Evolutionary conservation across 352 stramenopile species (phyloP).

Genomic region (Blastocystis sp.): DNA sequence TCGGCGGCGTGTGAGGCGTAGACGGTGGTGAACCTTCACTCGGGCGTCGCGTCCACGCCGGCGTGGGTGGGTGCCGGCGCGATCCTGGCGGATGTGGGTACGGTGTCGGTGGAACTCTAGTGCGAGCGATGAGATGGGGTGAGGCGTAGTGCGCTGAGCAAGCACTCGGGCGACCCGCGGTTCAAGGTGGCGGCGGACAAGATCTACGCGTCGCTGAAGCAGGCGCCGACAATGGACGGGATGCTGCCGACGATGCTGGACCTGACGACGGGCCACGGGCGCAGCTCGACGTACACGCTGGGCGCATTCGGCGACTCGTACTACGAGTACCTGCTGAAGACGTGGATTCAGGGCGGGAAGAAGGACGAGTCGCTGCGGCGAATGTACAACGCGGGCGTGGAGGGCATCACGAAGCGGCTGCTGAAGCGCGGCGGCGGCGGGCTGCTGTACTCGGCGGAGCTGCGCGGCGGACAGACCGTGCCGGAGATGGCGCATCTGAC

Average conservation of each 20-base stretch:
- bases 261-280: slow-evolving; percentile 1
- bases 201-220: slow-evolving; percentile 76
- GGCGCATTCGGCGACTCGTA: slow-evolving; percentile 52
- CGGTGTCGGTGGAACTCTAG: slow-evolving; percentile 69
- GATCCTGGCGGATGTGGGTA: slow-evolving; percentile 76
- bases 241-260: slow-evolving; percentile 30
- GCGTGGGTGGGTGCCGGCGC: slow-evolving; percentile 73
- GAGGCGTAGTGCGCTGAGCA: slow-evolving; percentile 78
- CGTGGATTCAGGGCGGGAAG: slow-evolving; percentile 67
- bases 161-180: slow-evolving; percentile 72
- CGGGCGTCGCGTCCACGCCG: slow-evolving; percentile 9
- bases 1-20: background rate
- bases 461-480: background rate
- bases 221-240: slow-evolving; percentile 71
- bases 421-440: slow-evolving; percentile 72
- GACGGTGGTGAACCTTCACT: slow-evolving; percentile 50
- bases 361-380: slow-evolving; percentile 72
- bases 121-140: slow-evolving; percentile 74
- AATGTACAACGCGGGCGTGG: slow-evolving; percentile 88
- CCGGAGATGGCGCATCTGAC: slow-evolving; percentile 68
- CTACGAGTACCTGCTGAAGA: slow-evolving; percentile 68
- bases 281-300: slow-evolving; percentile 1
- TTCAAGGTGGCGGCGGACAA: slow-evolving; percentile 76
- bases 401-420: slow-evolving; percentile 85
- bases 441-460: slow-evolving; percentile 28